phyloP scores from a whole-genome alignment of 148 eudicot species.

The Camellia japonica region DNA sequence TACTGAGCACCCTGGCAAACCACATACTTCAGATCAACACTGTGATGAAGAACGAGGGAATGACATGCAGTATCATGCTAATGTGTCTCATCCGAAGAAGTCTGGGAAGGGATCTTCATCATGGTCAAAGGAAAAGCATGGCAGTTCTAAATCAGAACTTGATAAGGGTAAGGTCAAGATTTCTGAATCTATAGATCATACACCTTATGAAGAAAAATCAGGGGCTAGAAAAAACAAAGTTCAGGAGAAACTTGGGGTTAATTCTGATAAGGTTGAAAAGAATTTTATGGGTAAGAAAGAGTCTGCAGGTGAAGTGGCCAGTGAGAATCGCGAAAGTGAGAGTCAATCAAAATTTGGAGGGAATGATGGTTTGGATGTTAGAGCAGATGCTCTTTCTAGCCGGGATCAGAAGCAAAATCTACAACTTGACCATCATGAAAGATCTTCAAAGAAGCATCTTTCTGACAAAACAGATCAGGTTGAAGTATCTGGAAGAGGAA shows the following conservation, averaged over 20 bases:
- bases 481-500: conserved; percentile 42
- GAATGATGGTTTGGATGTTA: conserved; percentile 31
- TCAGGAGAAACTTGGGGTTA: conserved; percentile 10
- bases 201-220: no score
- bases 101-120: conserved; percentile 42
- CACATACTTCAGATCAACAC: conserved; percentile 33
- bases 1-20: conserved; percentile 21
- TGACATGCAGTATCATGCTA: conserved; percentile 24
- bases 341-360: conserved; percentile 27
- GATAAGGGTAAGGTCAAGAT: conserved; percentile 31
- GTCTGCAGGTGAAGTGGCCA: conserved; percentile 20
- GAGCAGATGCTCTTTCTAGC: conserved; percentile 22
- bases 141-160: conserved; percentile 28
- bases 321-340: conserved; percentile 28
- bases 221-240: no score
- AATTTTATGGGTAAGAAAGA: conserved; percentile 25
- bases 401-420: conserved; percentile 35
- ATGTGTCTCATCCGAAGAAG: conserved; percentile 28
- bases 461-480: conserved; percentile 36
- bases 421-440: conserved; percentile 30
- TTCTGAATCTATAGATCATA: no score
- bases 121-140: conserved; percentile 43
- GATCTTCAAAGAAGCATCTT: conserved; percentile 39
- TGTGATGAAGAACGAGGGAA: conserved; percentile 29
- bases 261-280: conserved; percentile 34